Percentiles rank a stretch among this genome's conserved stretches.
Conservation (phyloP, 495 filamentous ascomycete genomes). For the Ascobolus immersus region DNA sequence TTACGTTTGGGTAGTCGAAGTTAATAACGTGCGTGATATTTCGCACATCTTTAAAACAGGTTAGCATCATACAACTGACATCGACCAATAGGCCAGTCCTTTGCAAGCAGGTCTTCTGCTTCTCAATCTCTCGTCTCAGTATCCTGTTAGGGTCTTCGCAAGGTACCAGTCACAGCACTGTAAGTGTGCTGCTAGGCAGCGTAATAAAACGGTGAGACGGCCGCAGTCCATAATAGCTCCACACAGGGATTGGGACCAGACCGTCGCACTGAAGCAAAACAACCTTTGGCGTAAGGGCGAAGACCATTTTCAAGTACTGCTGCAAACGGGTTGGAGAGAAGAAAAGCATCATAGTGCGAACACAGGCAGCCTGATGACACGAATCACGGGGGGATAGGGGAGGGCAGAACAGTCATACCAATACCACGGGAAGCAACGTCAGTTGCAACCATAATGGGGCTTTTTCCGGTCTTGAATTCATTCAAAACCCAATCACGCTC, state of each 20-base stretch:
- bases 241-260: too few relatives aligned
- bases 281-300: too few relatives aligned
- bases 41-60: conserved; percentile 80
- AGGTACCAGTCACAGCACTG: too few relatives aligned
- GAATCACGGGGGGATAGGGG: conserved; percentile 21
- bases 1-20: conserved; percentile 53
- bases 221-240: too few relatives aligned
- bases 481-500: conserved; percentile 99
- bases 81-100: conserved; percentile 13
- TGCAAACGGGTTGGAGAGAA: too few relatives aligned
- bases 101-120: conserved; percentile 15
- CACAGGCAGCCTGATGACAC: too few relatives aligned
- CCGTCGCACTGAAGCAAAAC: too few relatives aligned
- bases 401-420: conserved; percentile 68
- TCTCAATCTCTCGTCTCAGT: conserved; percentile 17
- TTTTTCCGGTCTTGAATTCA: conserved; percentile 94
- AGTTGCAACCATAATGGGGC: conserved; percentile 91
- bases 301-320: too few relatives aligned
- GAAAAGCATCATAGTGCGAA: conserved; percentile 36
- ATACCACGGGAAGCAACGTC: conserved; percentile 98
- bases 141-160: too few relatives aligned
- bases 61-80: conserved; percentile 41
- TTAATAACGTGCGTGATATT: conserved; percentile 99
- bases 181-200: too few relatives aligned
- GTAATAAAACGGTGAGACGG: too few relatives aligned